phyloP scores from a whole-genome alignment of 1,284 basidiomycete genomes.

The Apiotrichum laibachii region DNA sequence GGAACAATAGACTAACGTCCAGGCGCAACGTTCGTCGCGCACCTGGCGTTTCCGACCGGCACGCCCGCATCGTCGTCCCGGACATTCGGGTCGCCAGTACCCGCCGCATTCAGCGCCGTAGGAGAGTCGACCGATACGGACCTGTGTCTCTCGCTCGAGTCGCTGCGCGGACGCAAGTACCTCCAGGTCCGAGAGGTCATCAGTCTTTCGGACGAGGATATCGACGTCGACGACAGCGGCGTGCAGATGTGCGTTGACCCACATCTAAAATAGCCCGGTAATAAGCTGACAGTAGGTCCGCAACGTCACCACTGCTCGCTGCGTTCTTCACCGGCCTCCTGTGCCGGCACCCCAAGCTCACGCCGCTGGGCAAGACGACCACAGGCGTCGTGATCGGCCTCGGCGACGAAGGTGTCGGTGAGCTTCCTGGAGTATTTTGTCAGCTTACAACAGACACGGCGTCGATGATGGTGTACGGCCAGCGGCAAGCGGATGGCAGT shows the following conservation, averaged over 20 bases:
- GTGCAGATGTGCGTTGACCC: slow-evolving; percentile 36
- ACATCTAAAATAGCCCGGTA: too few relatives aligned
- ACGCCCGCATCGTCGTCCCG: background rate
- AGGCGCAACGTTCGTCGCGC: slow-evolving; percentile 48
- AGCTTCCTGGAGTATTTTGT: background rate
- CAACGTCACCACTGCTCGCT: slow-evolving; percentile 34
- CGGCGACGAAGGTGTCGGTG: slow-evolving; percentile 43
- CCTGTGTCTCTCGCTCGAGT: slow-evolving; percentile 50
- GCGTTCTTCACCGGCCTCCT: slow-evolving; percentile 41
- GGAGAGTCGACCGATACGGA: slow-evolving; percentile 38
- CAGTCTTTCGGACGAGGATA: slow-evolving; percentile 33
- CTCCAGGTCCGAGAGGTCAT: slow-evolving; percentile 41
- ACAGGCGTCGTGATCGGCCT: slow-evolving; percentile 42
- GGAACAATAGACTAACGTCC: background rate
- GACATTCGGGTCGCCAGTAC: slow-evolving; percentile 20
- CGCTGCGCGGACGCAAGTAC: slow-evolving; percentile 46
- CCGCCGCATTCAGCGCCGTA: background rate
- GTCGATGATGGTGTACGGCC: slow-evolving; percentile 21
- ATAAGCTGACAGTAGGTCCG: slow-evolving; percentile 23
- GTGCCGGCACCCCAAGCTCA: slow-evolving; percentile 31
- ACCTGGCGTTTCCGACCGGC: slow-evolving; percentile 26
- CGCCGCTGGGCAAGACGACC: slow-evolving; percentile 33
- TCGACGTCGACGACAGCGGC: slow-evolving; percentile 35
- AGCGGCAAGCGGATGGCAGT: slow-evolving; percentile 1
- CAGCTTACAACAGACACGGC: slow-evolving; percentile 4